phyloP scores from a whole-genome alignment of 441 rosid species.

The Manihot esculenta region DNA sequence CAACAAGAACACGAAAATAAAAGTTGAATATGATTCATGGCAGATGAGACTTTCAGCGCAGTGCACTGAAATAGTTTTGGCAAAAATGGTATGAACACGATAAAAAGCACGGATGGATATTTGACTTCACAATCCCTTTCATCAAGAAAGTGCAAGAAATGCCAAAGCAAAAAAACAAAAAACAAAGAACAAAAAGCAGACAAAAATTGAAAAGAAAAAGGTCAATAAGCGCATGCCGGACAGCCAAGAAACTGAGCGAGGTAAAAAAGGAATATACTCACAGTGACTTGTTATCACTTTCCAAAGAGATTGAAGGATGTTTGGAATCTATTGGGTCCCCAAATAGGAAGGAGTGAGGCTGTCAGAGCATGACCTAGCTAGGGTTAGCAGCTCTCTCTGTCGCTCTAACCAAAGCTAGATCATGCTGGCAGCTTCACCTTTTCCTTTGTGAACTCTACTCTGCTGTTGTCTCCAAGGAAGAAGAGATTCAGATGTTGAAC shows the following conservation, averaged over 20 bases:
- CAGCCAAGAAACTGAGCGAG: background rate
- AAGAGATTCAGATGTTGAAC: background rate
- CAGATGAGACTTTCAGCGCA: background rate
- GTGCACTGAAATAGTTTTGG: background rate
- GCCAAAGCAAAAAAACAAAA: background rate
- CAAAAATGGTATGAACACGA: background rate
- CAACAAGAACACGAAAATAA: too few relatives aligned
- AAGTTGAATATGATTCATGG: too few relatives aligned
- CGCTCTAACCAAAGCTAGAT: conserved; percentile 64
- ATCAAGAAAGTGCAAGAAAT: background rate
- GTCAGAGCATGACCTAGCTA: conserved; percentile 92
- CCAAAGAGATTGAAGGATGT: background rate
- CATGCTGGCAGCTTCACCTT: conserved; percentile 99
- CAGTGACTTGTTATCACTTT: conserved; percentile 10
- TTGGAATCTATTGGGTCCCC: conserved; percentile 35
- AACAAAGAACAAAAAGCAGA: background rate
- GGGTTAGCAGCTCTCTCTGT: conserved; percentile 33
- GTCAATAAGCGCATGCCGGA: conserved; percentile 22
- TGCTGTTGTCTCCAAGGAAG: background rate
- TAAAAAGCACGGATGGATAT: background rate
- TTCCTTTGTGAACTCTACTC: conserved; percentile 55
- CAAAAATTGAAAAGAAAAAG: background rate
- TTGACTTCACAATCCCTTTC: background rate
- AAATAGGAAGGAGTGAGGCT: conserved; percentile 89
- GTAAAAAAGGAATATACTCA: conserved; percentile 28